Conservation (phyloP, 2,329 filamentous ascomycete genomes). For the Exophiala aquamarina region DNA sequence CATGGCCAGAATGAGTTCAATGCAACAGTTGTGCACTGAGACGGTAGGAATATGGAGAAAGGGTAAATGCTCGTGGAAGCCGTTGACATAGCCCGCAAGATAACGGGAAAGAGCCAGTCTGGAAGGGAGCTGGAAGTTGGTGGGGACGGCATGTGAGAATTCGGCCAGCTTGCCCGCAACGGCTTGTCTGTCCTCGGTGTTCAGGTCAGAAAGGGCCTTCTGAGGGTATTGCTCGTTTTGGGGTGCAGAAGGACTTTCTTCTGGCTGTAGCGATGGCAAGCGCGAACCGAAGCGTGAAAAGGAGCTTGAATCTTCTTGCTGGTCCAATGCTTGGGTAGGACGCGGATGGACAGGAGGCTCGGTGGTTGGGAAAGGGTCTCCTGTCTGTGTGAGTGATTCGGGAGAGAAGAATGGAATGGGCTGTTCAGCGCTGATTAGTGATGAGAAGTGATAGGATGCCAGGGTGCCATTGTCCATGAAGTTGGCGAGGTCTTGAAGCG, state of each 20-base stretch:
- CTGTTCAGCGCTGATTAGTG: slow-evolving; percentile 41
- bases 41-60: slow-evolving; percentile 27
- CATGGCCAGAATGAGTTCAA: slow-evolving; percentile 28
- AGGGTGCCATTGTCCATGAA: slow-evolving; percentile 40
- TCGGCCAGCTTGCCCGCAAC: slow-evolving; percentile 24
- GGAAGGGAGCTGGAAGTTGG: slow-evolving; percentile 27
- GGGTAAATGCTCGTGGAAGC: slow-evolving; percentile 30
- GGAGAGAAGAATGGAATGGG: slow-evolving; percentile 44
- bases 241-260: slow-evolving; percentile 30
- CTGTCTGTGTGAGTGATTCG: slow-evolving; percentile 35
- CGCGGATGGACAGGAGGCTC: background rate
- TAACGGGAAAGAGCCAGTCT: slow-evolving; percentile 29
- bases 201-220: slow-evolving; percentile 36
- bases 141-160: slow-evolving; percentile 20
- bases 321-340: slow-evolving; percentile 20
- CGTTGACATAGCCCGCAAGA: slow-evolving; percentile 28
- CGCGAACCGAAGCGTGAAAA: slow-evolving; percentile 41
- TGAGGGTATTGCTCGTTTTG: slow-evolving; percentile 17
- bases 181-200: slow-evolving; percentile 34
- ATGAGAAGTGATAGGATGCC: slow-evolving; percentile 40
- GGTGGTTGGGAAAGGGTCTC: slow-evolving; percentile 25
- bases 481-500: slow-evolving; percentile 38
- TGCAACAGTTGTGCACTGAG: slow-evolving; percentile 20
- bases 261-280: slow-evolving; percentile 40
- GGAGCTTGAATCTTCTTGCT: slow-evolving; percentile 34